Base-by-base conservation (phyloP, 164 flowering plant genomes). In the Saururus chinensis region DNA sequence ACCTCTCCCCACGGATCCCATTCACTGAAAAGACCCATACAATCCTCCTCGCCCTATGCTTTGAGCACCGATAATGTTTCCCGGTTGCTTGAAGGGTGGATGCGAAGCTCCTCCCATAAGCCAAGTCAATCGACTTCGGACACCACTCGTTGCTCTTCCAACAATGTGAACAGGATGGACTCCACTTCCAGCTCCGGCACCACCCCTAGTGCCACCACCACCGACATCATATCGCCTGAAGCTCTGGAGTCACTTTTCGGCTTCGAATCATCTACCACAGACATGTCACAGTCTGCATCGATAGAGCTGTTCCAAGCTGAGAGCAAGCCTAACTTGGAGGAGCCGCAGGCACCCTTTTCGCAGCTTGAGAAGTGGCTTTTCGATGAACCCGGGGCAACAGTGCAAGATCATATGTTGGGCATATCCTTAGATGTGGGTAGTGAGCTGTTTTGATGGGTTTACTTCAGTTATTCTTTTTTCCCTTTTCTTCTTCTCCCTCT, bases 311-410 rank as follows among this genome's bases (percentile, higher is more conserved):
- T 77, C 58, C 80, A 77, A 51, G 84, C 61, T 7, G 85, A 84
- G 52, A 79, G 75, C 65, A 82, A 81, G 73, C 71, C 77, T 9
- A 70, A 64, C 35, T 21, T 59, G n/a, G 70, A 57, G 37, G 75
- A 2, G 37, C 37, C 3, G 3, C 64, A 71, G 55, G 68, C 61
- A 0, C 85, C 76, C 0, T 53, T 84, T 40, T 75, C 84, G 1
- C 22, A 86, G 78, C 69, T 90, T 23, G 97, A 90, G 75, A 82
- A 83, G 49, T 90, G 97, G 97, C 68, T 90, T 53, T 72, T 85
- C 56, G 92, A 82, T 60, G 92, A 86, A 56, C 66, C 64, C 41
- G 64, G 35, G 24, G 49, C 53, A 59, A 79, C 35, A 9, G 82
- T 61, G 49, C 73, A 74, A 11, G 73, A 63, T 41, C 71, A 65